Evolutionary conservation across 306 rosid genomes (phyloP).

Genomic region (Erythrophleum fordii): DNA sequence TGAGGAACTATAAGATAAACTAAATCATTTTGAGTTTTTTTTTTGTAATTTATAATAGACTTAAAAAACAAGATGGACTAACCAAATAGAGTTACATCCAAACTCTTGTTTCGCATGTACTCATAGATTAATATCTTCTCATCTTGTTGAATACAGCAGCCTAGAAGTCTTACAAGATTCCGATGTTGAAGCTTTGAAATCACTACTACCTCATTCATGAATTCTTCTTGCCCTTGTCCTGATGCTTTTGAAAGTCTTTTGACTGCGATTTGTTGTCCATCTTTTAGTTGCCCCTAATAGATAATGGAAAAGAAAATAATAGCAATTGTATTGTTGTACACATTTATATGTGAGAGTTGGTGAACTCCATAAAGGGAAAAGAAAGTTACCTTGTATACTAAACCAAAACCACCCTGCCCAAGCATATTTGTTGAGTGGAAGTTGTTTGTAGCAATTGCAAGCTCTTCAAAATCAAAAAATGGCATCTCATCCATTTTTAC

Average conservation of each 20-base stretch:
- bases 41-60: too few species aligned
- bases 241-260: neutral
- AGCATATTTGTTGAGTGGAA: neutral
- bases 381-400: neutral
- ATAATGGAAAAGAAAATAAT: neutral
- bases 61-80: neutral
- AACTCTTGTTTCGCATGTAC: neutral
- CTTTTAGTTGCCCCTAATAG: neutral
- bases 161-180: neutral
- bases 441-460: constrained; percentile 34
- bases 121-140: neutral
- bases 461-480: constrained; percentile 13
- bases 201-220: neutral
- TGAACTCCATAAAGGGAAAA: neutral
- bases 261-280: neutral
- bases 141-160: neutral
- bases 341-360: too few species aligned
- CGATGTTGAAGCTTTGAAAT: neutral
- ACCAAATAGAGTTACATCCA: neutral
- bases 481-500: constrained; percentile 28
- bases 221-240: neutral
- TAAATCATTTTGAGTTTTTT: too few species aligned
- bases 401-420: neutral
- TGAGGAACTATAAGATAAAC: too few species aligned
- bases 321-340: neutral